Conservation (phyloP, 345 rosid genomes). For the Boechera retrofracta region DNA sequence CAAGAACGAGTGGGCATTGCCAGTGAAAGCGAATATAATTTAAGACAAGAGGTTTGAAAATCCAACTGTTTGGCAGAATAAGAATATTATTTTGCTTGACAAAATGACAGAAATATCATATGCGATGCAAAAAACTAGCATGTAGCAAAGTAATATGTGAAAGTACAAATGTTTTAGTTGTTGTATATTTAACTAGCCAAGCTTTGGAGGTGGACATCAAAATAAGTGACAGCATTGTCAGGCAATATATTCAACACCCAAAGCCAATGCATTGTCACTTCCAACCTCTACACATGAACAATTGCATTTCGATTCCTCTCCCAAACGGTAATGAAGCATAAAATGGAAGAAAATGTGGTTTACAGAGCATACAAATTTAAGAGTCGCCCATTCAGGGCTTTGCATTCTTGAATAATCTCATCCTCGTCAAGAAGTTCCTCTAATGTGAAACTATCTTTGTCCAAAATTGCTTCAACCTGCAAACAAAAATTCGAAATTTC, state of each 20-base stretch:
- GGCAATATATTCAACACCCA: constrained; percentile 7
- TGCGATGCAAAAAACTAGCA: constrained; percentile 25
- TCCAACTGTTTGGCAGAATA: constrained; percentile 10
- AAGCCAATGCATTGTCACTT: constrained; percentile 18
- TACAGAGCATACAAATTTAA: constrained; percentile 70
- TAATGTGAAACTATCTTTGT: constrained; percentile 77
- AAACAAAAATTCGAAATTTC: constrained; percentile 17
- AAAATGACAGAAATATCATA: background rate
- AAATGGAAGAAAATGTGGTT: constrained; percentile 20
- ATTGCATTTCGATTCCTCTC: constrained; percentile 15
- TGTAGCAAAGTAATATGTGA: background rate
- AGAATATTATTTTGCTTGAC: background rate
- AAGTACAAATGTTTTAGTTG: background rate
- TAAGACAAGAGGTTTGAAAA: constrained; percentile 11
- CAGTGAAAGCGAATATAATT: constrained; percentile 17
- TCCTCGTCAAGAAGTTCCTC: constrained; percentile 98
- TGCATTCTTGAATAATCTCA: constrained; percentile 98
- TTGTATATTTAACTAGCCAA: constrained; percentile 1
- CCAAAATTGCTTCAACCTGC: constrained; percentile 94
- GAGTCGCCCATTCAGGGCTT: constrained; percentile 84
- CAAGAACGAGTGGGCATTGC: constrained; percentile 14
- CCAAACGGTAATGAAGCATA: constrained; percentile 22
- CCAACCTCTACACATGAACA: constrained; percentile 8
- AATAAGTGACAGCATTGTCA: constrained; percentile 9
- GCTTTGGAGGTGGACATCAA: constrained; percentile 9